Base-by-base conservation (phyloP, 2,329 filamentous ascomycete genomes). In the Cladophialophora chaetospira region DNA sequence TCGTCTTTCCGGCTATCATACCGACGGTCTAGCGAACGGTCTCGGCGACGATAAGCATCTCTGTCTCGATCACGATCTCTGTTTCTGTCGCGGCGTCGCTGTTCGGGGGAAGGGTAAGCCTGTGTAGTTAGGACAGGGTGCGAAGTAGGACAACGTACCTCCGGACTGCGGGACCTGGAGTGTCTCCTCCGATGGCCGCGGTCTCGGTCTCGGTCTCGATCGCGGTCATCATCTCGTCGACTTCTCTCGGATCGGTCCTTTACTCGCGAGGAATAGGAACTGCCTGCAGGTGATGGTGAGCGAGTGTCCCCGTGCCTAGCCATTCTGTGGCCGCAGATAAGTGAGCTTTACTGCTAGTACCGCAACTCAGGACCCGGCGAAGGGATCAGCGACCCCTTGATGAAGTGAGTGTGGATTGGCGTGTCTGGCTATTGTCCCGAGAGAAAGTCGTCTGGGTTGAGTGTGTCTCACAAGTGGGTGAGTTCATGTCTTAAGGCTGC, bases 281-380 rank as follows among this genome's bases (percentile, higher is more conserved):
- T 91, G 85, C 88, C 88, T 91, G 87, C 86, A 87, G 88, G 88
- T 86, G 88, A 91, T 89, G 89, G 89, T 92, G 89, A 93, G 88
- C 89, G 82, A 79, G 79, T 78, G 74, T 82, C 80, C 78, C 79
- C 81, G 74, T 79, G 79, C 74, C 80, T 79, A 78, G 79, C 79
- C 81, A 83, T 83, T 73, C 71, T 73, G 67, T 63, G 61, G 63
- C 63, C 59, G 63, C 61, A 62, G 70, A 74, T 74, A 67, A 75
- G 73, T 76, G 74, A 75, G 73, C 74, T 71, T 75, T 76, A 77
- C 74, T 72, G 70, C 62, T 59, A 57, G 52, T 55, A 58, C 52
- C 53, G 62, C 62, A 58, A 53, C 53, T 51, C 53, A 61, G 60
- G 55, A 58, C 49, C 57, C 53, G 58, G 36, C 36, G 58, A 54